Conservation (phyloP, 2,329 filamentous ascomycete species). For the Cryphonectria radicalis region DNA sequence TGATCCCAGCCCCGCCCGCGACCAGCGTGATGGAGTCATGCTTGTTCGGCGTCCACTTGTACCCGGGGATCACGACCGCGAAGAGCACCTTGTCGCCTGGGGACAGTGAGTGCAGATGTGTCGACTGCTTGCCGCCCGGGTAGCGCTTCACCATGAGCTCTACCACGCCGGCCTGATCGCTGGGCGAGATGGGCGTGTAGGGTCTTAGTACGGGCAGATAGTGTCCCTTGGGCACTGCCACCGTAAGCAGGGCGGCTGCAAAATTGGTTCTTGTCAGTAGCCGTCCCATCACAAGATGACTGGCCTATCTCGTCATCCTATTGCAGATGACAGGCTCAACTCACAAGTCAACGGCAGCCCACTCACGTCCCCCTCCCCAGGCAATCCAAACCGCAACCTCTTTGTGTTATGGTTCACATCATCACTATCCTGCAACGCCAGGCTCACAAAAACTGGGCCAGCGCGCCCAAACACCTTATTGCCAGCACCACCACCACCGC, state of each 20-base stretch:
- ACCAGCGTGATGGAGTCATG: constrained; percentile 63
- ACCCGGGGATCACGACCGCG: constrained; percentile 56
- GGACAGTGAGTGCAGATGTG: constrained; percentile 66
- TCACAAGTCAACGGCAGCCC: constrained; percentile 56
- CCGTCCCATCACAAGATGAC: no score
- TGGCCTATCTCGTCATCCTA: not conserved
- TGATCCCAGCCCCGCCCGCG: constrained; percentile 74
- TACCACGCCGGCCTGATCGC: constrained; percentile 61
- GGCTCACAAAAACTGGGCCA: constrained; percentile 48
- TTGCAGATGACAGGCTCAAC: constrained; percentile 22
- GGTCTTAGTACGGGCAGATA: constrained; percentile 66
- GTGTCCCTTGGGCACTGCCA: constrained; percentile 60
- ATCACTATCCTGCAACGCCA: constrained; percentile 56
- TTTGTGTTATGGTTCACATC: constrained; percentile 64
- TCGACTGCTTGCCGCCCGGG: constrained; percentile 65
- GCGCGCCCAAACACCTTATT: constrained; percentile 27
- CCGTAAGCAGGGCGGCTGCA: constrained; percentile 60
- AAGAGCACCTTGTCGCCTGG: constrained; percentile 67
- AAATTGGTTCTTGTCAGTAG: not conserved
- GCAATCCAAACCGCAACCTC: constrained; percentile 59
- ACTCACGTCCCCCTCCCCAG: constrained; percentile 49
- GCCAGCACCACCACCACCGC: not conserved
- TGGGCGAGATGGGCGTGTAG: constrained; percentile 63
- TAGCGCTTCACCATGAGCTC: constrained; percentile 73
- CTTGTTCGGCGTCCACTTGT: constrained; percentile 57